Evolutionary conservation across 2,329 filamentous ascomycete genomes (phyloP).

Genomic region (Zasmidium cellare): DNA sequence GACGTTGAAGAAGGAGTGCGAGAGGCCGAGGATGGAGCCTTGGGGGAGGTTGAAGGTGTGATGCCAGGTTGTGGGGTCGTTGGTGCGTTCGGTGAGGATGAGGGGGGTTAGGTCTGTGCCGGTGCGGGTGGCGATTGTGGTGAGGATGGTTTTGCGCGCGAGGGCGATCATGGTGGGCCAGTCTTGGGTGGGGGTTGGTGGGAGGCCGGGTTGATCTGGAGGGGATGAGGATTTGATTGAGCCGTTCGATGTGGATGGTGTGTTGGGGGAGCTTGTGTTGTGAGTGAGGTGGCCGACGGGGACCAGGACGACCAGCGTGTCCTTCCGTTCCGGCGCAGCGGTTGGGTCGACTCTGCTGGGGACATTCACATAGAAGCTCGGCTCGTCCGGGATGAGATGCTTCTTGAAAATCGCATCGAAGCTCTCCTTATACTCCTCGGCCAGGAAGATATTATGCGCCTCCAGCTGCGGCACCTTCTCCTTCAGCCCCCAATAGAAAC

Average conservation of each 20-base stretch:
- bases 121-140: constrained; percentile 61
- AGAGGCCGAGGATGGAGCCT: constrained; percentile 71
- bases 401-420: constrained; percentile 75
- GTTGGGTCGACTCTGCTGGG: constrained; percentile 67
- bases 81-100: constrained; percentile 63
- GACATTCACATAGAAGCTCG: constrained; percentile 77
- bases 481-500: constrained; percentile 73
- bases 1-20: constrained; percentile 73
- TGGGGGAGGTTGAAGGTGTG: constrained; percentile 71
- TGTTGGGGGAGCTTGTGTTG: no score
- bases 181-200: constrained; percentile 52
- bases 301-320: constrained; percentile 68
- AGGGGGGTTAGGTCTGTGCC: constrained; percentile 53
- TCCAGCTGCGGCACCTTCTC: constrained; percentile 62
- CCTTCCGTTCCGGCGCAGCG: constrained; percentile 65
- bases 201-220: constrained; percentile 36
- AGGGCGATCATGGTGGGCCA: constrained; percentile 62
- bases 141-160: constrained; percentile 61
- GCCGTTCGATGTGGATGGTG: constrained; percentile 30
- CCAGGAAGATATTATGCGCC: constrained; percentile 76
- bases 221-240: constrained; percentile 27
- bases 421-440: constrained; percentile 69
- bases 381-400: constrained; percentile 65
- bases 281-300: constrained; percentile 66
- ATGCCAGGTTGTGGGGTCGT: constrained; percentile 67